phyloP scores from a whole-genome alignment of 495 filamentous ascomycete genomes.

The Penicillium parvum region DNA sequence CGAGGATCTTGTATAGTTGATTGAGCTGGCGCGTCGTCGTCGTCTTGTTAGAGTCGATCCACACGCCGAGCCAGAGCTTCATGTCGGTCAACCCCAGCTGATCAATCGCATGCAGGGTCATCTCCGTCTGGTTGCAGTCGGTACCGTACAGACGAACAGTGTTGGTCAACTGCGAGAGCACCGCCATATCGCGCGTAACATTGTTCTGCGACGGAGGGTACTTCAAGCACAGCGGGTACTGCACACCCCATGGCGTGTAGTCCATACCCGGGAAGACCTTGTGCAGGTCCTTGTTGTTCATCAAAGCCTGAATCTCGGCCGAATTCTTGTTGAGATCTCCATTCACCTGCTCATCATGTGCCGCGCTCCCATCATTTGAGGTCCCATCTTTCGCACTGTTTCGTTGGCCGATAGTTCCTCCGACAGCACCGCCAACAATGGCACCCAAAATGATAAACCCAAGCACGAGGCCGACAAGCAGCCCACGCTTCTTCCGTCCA shows the following conservation, averaged over 20 bases:
- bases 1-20: constrained; percentile 77
- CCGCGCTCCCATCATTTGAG: constrained; percentile 12
- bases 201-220: constrained; percentile 87
- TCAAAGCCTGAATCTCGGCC: constrained; percentile 70
- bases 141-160: constrained; percentile 89
- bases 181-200: constrained; percentile 84
- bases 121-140: constrained; percentile 96
- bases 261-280: constrained; percentile 97
- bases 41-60: constrained; percentile 79
- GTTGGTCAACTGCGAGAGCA: constrained; percentile 88
- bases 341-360: constrained; percentile 49
- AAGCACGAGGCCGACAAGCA: constrained; percentile 61
- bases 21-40: constrained; percentile 77
- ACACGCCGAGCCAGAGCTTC: constrained; percentile 95
- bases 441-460: constrained; percentile 61
- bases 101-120: constrained; percentile 82
- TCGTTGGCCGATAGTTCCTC: constrained; percentile 63
- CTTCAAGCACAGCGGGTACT: constrained; percentile 80
- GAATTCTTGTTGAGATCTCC: constrained; percentile 72
- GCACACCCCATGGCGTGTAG: constrained; percentile 87
- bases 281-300: constrained; percentile 77
- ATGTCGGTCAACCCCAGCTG: constrained; percentile 68
- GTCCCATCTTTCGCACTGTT: constrained; percentile 30
- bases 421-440: constrained; percentile 75
- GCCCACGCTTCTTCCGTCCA: constrained; percentile 63